A percentile compares a stretch with the other conserved stretches of the same genome.
These are phyloP conservation scores for Gossypium sturtianum DNA, from an alignment of 345 rosid genomes.

Conservation along the genomic window DNA sequence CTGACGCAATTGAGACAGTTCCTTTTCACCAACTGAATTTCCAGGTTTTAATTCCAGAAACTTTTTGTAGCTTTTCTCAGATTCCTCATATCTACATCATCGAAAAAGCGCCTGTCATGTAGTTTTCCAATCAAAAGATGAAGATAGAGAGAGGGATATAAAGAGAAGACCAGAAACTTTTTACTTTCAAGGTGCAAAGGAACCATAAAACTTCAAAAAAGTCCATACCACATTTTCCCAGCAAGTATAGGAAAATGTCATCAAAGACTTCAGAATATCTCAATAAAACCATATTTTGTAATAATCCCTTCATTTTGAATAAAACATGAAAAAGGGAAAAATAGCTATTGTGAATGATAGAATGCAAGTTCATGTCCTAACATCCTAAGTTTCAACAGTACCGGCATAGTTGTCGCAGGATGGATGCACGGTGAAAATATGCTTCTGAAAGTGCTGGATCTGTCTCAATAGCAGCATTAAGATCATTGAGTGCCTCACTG, in stretches of 20 bases:
- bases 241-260: not conserved
- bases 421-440: constrained; percentile 62
- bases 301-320: not conserved
- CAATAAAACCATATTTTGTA: not conserved
- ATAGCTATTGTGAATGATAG: not conserved
- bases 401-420: constrained; percentile 93
- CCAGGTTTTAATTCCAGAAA: constrained; percentile 66
- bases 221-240: not conserved
- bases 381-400: constrained; percentile 17
- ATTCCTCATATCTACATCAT: constrained; percentile 76
- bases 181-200: constrained; percentile 1
- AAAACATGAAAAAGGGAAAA: not conserved
- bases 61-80: constrained; percentile 63
- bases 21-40: constrained; percentile 66
- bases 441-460: constrained; percentile 92
- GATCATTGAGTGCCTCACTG: constrained; percentile 86
- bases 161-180: not conserved
- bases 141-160: not conserved
- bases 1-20: constrained; percentile 86
- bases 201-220: not conserved
- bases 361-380: not conserved
- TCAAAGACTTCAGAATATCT: not conserved
- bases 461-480: constrained; percentile 84
- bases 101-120: constrained; percentile 30
- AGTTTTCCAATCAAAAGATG: constrained; percentile 27